Evolutionary conservation across 163 green algal species (phyloP).

Genomic region (Scenedesmus sp.): DNA sequence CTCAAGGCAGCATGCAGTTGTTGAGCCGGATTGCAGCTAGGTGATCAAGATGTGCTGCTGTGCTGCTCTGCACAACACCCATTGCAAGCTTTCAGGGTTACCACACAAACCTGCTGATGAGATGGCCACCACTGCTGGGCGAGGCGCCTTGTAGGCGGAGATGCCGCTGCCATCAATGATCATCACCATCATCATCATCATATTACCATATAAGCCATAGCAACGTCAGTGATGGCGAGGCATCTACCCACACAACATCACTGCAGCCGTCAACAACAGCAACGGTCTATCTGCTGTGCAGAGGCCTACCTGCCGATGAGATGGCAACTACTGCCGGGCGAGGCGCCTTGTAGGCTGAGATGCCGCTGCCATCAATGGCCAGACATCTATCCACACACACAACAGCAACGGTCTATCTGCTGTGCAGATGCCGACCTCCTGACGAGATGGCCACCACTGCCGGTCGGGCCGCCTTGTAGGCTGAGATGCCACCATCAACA

Average conservation of each 20-base stretch:
- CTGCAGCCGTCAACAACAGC: not conserved
- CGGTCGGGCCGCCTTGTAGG: constrained; percentile 72
- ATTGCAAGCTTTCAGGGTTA: not conserved
- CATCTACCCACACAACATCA: not conserved
- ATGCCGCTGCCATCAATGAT: constrained; percentile 61
- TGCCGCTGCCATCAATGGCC: constrained; percentile 53
- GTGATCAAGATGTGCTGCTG: constrained; percentile 78
- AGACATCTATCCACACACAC: not conserved
- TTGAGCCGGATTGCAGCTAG: too few relatives aligned
- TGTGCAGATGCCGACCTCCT: not conserved
- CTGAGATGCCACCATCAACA: constrained; percentile 66
- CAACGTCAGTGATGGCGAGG: too few relatives aligned
- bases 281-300: not conserved
- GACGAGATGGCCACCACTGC: constrained; percentile 68
- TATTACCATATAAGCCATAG: too few relatives aligned
- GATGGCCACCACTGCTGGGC: constrained; percentile 72
- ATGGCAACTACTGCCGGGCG: constrained; percentile 75
- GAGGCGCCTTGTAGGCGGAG: constrained; percentile 64
- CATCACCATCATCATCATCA: not conserved
- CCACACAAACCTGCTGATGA: not conserved
- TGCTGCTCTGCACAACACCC: constrained; percentile 27
- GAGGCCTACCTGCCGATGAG: constrained; percentile 7
- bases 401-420: not conserved
- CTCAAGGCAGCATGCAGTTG: too few relatives aligned
- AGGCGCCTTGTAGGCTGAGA: constrained; percentile 72